A percentile compares a stretch with the other conserved stretches of the same genome.
Conservation (phyloP, 306 rosid species). For the Sicyos baderoa region DNA sequence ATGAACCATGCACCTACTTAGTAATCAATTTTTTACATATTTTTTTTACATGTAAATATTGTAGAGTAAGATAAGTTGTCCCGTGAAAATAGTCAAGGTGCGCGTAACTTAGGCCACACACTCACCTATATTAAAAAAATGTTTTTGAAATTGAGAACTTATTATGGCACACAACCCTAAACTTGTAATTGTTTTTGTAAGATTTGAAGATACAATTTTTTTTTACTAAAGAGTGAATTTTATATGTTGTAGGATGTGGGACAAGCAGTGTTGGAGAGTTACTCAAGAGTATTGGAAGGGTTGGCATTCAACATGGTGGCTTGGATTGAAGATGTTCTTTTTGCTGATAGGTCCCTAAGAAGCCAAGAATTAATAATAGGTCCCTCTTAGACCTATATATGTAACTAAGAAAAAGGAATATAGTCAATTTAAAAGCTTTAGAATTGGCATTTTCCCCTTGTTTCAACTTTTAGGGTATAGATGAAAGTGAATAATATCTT, state of each 20-base stretch:
- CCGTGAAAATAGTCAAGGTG: too few species aligned
- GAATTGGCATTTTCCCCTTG: not conserved
- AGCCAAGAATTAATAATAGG: constrained; percentile 17
- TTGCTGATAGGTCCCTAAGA: constrained; percentile 43
- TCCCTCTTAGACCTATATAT: not conserved
- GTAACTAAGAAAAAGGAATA: not conserved
- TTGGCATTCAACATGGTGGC: constrained; percentile 69
- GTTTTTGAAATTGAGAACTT: too few species aligned
- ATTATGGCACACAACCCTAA: too few species aligned
- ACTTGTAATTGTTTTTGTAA: too few species aligned
- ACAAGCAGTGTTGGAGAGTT: constrained; percentile 57
- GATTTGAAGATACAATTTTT: too few species aligned
- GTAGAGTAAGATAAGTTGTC: too few species aligned
- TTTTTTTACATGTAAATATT: too few species aligned
- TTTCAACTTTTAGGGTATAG: constrained; percentile 8
- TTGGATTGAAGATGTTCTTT: constrained; percentile 65
- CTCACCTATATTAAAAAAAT: too few species aligned
- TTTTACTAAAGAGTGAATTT: not conserved
- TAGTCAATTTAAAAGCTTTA: not conserved
- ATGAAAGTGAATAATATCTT: constrained; percentile 8
- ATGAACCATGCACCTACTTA: too few species aligned
- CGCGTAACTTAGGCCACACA: too few species aligned
- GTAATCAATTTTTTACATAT: too few species aligned
- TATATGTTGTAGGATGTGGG: constrained; percentile 57
- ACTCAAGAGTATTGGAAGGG: constrained; percentile 70